Evolutionary conservation across 331 rosid genomes (phyloP), one percentile per base, ranked within the genome.

Genomic region (Rosa hybrid): DNA sequence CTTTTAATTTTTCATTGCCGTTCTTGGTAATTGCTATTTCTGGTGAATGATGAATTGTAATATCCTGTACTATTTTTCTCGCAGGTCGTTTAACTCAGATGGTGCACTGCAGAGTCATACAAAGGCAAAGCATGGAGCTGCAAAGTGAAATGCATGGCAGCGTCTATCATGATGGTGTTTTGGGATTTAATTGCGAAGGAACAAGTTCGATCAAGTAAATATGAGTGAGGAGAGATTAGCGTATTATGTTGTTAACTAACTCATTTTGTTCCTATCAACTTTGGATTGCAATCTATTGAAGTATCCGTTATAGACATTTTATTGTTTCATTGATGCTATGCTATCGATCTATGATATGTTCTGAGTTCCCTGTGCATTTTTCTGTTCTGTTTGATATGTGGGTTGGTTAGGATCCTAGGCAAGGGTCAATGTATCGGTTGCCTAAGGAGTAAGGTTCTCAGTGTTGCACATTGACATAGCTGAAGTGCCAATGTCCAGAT

Each of bases 51-150:
- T 41, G 48, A 12, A 49, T 17, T 53, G 65, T 70, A 63, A 79
- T 72, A 39, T 78, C 34, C 27, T 62, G 54, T 2, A 2, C 7
- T 25, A n/a, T 17, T 12, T 56, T 60, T 75, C 41, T 81, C 44
- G 83, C 83, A 91, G 97, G 89, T 85, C 89, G 6, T 88, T 91
- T 65, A 88, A 85, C 90, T 85, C 94, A 7, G 91, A 90, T 53
- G 84, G 74, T 69, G 97, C 85, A 48, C 71, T 91, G 83, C 87
- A 81, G 56, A 84, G 87, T 83, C 94, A 91, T 81, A 75, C 85
- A 1, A 90, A 27, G 89, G 94, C 92, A 68, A 91, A 91, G 74
- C 94, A 91, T 83, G 76, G 85, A 79, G 83, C 83, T 73, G 82
- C 82, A 67, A 86, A 84, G 81, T 83, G 82, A 78, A 78, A 8